A percentile compares a stretch with the other conserved stretches of the same genome.
phyloP scores from a whole-genome alignment of 2,329 filamentous ascomycete species.

The Alternaria brassicicola region DNA sequence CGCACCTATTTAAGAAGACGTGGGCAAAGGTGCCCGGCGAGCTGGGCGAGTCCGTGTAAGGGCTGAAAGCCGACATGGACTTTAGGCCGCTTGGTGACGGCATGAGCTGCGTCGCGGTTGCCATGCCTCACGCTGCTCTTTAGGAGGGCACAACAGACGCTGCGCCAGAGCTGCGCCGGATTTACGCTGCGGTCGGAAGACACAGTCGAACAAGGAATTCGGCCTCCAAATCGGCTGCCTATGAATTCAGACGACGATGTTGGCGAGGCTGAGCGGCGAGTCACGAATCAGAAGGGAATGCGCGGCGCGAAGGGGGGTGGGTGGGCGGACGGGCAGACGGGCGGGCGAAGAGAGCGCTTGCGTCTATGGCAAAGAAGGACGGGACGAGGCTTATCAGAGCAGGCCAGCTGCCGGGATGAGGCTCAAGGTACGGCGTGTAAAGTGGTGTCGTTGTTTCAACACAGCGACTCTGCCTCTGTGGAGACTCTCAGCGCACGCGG shows the following conservation, averaged over 20 bases:
- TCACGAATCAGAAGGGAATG: constrained; percentile 29
- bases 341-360: constrained; percentile 25
- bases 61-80: constrained; percentile 53
- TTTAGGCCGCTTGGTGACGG: constrained; percentile 51
- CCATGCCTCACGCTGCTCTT: constrained; percentile 41
- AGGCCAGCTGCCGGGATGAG: constrained; percentile 31
- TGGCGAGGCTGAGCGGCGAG: constrained; percentile 31
- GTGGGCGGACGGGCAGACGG: too few species aligned
- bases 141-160: constrained; percentile 19
- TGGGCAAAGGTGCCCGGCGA: constrained; percentile 55
- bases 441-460: constrained; percentile 25
- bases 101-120: constrained; percentile 53
- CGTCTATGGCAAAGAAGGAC: constrained; percentile 15
- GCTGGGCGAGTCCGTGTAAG: constrained; percentile 59
- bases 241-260: constrained; percentile 10
- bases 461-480: constrained; percentile 17
- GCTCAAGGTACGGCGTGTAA: constrained; percentile 13
- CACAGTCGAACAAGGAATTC: not conserved
- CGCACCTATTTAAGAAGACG: constrained; percentile 52
- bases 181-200: not conserved
- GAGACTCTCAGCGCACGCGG: constrained; percentile 12
- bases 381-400: constrained; percentile 24
- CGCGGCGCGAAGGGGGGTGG: constrained; percentile 28
- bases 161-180: constrained; percentile 36
- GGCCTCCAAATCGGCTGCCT: constrained; percentile 6